Evolutionary conservation across 2,329 filamentous ascomycete genomes (phyloP), one percentile per base, ranked within the genome.

Genomic region (Neospermospora avenae): DNA sequence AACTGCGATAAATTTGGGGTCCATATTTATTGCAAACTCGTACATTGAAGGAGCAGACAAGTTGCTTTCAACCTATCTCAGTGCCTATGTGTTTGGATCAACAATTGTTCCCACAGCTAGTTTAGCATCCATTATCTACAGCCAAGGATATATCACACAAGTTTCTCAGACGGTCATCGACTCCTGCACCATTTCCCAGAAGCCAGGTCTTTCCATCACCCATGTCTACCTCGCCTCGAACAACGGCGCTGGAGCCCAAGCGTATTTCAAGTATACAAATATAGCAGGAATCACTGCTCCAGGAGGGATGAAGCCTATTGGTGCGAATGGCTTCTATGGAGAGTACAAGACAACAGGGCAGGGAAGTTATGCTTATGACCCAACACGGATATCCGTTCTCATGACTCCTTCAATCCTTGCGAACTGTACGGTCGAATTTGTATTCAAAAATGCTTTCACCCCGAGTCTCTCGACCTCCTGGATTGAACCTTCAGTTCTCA

Each of bases 91-190:
- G 0, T 80, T 75, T 59, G 72, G 73, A 10, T 76, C 78, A 0
- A 77, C 74, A 0, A 75, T 81, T 53, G 73, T 75, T 0, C 73
- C 77, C 0, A 74, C 76, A 0, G 66, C 68, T 2, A 70, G 64
- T 16, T 73, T 70, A 22, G 76, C 72, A 0, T 65, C 70, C 16
- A 63, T 78, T 6, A 69, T 76, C 0, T 78, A 77, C 64, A 77
- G 70, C 64, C 72, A 77, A 62, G 77, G 77, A 16, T 60, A 55
- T 20, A 35, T 22, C 3, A 54, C 53, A 11, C 60, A 74, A 64
- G 72, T 78, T 59, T 77, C 77, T 0, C 77, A 74, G 0, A 66
- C 76, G 1, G 74, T 78, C 0, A 70, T 79, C 20, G 77, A 80
- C 57, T 73, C 71, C 6, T 75, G 73, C 39, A 69, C 70, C 1